These are phyloP conservation scores for Xanthoconium separans DNA, from an alignment of 1,284 basidiomycete species.

Conservation along the genomic window DNA sequence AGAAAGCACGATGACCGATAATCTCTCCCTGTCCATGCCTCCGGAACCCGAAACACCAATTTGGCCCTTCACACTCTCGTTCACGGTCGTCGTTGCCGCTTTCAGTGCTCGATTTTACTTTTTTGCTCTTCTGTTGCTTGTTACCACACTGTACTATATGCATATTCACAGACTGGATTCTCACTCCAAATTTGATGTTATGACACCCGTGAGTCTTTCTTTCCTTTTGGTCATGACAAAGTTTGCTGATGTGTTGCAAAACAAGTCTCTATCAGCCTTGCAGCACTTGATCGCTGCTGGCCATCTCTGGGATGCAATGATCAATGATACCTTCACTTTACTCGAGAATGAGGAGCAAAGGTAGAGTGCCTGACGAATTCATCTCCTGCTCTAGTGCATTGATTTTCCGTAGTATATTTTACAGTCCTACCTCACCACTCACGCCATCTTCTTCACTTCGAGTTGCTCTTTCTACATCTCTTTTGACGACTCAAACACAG, in stretches of 20 bases:
- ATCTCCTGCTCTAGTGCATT: background rate
- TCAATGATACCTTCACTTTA: slow-evolving; percentile 62
- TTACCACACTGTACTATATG: slow-evolving; percentile 42
- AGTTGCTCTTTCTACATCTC: slow-evolving; percentile 65
- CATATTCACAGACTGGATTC: slow-evolving; percentile 35
- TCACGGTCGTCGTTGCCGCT: slow-evolving; percentile 42
- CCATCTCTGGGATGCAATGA: slow-evolving; percentile 66
- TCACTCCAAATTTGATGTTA: slow-evolving; percentile 45
- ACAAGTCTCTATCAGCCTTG: slow-evolving; percentile 59
- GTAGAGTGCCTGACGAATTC: slow-evolving; percentile 34
- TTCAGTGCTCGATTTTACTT: slow-evolving; percentile 50
- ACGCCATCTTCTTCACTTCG: slow-evolving; percentile 61
- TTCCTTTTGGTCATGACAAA: background rate
- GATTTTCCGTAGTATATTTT: slow-evolving; percentile 9
- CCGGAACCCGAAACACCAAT: slow-evolving; percentile 34
- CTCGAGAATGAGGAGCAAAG: slow-evolving; percentile 69
- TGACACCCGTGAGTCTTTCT: slow-evolving; percentile 50
- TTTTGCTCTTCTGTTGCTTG: slow-evolving; percentile 43
- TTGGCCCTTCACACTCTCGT: slow-evolving; percentile 40
- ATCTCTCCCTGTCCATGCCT: slow-evolving; percentile 27
- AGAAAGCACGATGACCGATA: slow-evolving; percentile 25
- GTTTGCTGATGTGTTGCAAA: slow-evolving; percentile 1
- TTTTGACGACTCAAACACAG: slow-evolving; percentile 72
- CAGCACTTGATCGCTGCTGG: slow-evolving; percentile 65
- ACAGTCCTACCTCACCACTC: slow-evolving; percentile 41